These are phyloP conservation scores for Jaapia argillacea DNA, from an alignment of 768 basidiomycete species.

Conservation along the genomic window DNA sequence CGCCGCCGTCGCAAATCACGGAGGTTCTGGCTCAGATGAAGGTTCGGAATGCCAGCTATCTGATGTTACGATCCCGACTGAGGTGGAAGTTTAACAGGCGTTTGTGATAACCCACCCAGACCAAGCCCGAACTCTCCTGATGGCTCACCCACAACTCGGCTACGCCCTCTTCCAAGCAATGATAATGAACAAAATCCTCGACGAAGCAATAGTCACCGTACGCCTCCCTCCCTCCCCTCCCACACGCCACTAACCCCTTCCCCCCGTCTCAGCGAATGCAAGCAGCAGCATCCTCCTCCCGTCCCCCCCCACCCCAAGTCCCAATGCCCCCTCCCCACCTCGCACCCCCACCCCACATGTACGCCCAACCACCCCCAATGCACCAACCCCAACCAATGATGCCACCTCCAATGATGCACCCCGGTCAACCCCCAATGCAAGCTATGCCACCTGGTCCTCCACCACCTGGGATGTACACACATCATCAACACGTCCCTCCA, in stretches of 20 bases:
- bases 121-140: slow-evolving; percentile 71
- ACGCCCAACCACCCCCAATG: background rate
- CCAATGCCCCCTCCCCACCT: background rate
- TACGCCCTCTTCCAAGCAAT: slow-evolving; percentile 96
- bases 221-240: slow-evolving; percentile 11
- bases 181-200: slow-evolving; percentile 88
- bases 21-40: slow-evolving; percentile 98
- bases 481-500: background rate
- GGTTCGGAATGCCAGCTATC: slow-evolving; percentile 37
- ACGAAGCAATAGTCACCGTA: slow-evolving; percentile 74
- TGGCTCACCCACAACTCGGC: slow-evolving; percentile 83
- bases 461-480: background rate
- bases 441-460: background rate
- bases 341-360: background rate
- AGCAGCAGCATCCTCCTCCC: background rate
- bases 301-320: background rate
- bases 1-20: slow-evolving; percentile 77
- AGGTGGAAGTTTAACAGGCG: slow-evolving; percentile 38
- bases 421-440: background rate
- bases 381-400: background rate
- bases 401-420: background rate
- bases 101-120: slow-evolving; percentile 90
- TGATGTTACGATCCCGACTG: no score
- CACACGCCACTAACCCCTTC: background rate
- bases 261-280: slow-evolving; percentile 1